Evolutionary conservation across 768 basidiomycete species (phyloP).

Genomic region (Leccinum olivaceopallidum): DNA sequence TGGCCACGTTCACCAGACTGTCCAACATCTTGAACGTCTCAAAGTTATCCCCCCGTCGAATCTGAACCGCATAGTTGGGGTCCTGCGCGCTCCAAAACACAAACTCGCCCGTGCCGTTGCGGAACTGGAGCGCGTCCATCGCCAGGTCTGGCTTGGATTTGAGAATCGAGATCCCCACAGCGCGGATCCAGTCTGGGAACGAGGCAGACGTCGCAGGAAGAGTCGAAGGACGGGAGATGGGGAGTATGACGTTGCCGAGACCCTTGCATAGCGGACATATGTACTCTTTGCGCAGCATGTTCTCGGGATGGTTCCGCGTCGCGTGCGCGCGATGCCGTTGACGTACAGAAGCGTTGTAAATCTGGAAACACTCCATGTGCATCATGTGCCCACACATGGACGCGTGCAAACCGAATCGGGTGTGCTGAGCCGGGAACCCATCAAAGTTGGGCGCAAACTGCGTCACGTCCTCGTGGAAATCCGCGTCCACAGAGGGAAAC

Average conservation of each 20-base stretch:
- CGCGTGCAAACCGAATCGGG: conserved; percentile 81
- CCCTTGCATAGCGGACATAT: conserved; percentile 98
- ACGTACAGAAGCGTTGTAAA: conserved; percentile 83
- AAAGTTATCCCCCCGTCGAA: conserved; percentile 53
- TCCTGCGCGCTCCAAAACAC: conserved; percentile 89
- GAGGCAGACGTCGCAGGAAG: conserved; percentile 49
- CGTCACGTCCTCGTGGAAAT: conserved; percentile 29
- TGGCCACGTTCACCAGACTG: conserved; percentile 76
- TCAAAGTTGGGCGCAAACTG: conserved; percentile 65
- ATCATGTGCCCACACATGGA: conserved; percentile 96
- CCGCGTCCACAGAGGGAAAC: conserved; percentile 32
- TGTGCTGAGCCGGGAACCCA: conserved; percentile 67
- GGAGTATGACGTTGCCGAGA: conserved; percentile 91
- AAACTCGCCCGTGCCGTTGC: conserved; percentile 84
- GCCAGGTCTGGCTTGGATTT: conserved; percentile 76
- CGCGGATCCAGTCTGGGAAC: conserved; percentile 89
- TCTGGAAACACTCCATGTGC: conserved; percentile 93
- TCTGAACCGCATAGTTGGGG: conserved; percentile 57
- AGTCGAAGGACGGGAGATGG: conserved; percentile 59
- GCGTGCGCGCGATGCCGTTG: conserved; percentile 87
- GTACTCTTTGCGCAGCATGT: conserved; percentile 85
- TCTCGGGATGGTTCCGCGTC: conserved; percentile 92
- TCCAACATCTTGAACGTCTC: conserved; percentile 83
- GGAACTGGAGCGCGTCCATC: conserved; percentile 71
- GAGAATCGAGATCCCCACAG: conserved; percentile 85